phyloP scores from a whole-genome alignment of 2,329 filamentous ascomycete genomes.

The Penicillium occitanis region DNA sequence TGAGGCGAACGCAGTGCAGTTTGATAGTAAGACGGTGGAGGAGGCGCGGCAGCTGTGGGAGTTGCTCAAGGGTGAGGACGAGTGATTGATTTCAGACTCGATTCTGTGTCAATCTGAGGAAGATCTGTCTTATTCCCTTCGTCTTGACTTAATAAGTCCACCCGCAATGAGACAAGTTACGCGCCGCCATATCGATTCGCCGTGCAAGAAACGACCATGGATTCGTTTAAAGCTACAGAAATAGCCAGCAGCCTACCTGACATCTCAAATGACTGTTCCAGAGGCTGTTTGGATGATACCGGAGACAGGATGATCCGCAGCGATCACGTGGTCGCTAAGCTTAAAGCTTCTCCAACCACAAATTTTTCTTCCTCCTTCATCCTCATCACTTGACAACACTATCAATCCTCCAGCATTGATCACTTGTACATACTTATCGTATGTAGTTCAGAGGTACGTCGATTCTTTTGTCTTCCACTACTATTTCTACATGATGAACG shows the following conservation, averaged over 20 bases:
- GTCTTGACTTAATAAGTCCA: too few species aligned
- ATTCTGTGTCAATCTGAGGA: background rate
- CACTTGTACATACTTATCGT: background rate
- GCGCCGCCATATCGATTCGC: background rate
- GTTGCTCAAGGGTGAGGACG: slow-evolving; percentile 38
- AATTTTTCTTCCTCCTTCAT: background rate
- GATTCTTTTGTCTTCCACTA: background rate
- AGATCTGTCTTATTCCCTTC: background rate
- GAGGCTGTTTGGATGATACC: background rate
- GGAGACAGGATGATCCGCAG: slow-evolving; percentile 16
- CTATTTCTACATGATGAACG: slow-evolving; percentile 32
- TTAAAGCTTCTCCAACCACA: slow-evolving; percentile 23
- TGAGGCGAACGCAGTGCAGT: slow-evolving; percentile 13
- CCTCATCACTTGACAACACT: background rate
- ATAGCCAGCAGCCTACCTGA: background rate
- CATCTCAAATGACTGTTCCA: background rate
- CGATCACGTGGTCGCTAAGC: slow-evolving; percentile 29
- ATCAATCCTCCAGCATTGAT: background rate
- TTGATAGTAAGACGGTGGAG: slow-evolving; percentile 28
- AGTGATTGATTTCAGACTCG: background rate
- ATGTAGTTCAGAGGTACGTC: background rate
- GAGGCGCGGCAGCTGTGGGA: slow-evolving; percentile 41
- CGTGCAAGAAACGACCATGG: background rate
- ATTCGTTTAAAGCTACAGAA: background rate
- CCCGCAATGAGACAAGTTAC: background rate